Percentiles rank a stretch among this genome's conserved stretches.
Evolutionary conservation across 371 early-diverging fungal species (phyloP).

Genomic region (Mucor sp.): DNA sequence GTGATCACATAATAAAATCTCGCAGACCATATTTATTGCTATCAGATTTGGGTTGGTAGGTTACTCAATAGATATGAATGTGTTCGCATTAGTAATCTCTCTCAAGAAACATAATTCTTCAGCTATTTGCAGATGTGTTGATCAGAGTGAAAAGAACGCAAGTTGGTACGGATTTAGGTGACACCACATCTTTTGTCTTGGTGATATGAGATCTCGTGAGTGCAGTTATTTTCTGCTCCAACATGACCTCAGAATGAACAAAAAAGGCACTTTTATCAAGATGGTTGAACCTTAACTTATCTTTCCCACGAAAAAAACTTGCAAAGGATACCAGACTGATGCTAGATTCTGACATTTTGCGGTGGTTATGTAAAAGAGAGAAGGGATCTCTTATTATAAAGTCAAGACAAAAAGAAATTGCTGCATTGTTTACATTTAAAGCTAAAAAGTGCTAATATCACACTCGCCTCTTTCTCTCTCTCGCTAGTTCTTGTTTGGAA

Average conservation of each 20-base stretch:
- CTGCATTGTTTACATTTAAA: background rate
- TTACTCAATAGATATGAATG: background rate
- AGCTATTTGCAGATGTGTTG: background rate
- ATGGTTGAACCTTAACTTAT: background rate
- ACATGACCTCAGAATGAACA: background rate
- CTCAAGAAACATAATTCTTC: background rate
- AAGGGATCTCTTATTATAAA: background rate
- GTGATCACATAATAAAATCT: background rate
- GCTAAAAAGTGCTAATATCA: background rate
- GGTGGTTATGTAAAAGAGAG: background rate
- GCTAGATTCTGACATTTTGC: background rate
- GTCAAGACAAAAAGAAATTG: background rate
- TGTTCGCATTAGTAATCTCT: background rate
- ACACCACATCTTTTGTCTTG: background rate
- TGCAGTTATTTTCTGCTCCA: background rate
- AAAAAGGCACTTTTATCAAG: background rate
- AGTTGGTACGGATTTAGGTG: background rate
- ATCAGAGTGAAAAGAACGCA: too few relatives aligned
- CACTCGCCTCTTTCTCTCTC: background rate
- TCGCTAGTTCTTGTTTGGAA: background rate
- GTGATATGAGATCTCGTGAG: background rate
- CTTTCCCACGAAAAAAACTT: background rate
- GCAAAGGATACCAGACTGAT: background rate
- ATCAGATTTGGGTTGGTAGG: background rate
- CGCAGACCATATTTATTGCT: background rate